Conservation (phyloP, 768 basidiomycete species). For the Pleurotus djamor region DNA sequence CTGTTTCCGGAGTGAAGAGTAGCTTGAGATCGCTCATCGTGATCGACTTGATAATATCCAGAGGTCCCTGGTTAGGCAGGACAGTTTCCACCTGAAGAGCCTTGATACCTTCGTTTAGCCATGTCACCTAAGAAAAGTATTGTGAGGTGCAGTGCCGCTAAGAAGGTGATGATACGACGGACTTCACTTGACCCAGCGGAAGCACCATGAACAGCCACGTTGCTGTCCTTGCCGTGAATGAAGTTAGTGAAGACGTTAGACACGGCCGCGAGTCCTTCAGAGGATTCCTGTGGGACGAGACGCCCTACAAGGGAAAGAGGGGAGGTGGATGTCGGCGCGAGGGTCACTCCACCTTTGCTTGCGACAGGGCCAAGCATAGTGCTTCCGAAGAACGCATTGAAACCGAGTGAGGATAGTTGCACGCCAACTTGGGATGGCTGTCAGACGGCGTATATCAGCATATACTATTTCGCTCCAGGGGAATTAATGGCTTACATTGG, state of each 20-base stretch:
- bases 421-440: constrained; percentile 81
- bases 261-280: constrained; percentile 52
- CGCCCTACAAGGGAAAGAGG: constrained; percentile 57
- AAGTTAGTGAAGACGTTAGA: constrained; percentile 72
- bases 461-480: too few species aligned
- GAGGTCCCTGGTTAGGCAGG: constrained; percentile 60
- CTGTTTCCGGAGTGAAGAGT: constrained; percentile 53
- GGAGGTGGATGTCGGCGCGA: constrained; percentile 52
- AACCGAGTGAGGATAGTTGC: constrained; percentile 55
- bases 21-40: constrained; percentile 56
- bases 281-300: constrained; percentile 56
- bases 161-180: constrained; percentile 11
- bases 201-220: constrained; percentile 56
- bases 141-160: neutral
- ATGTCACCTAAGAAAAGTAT: constrained; percentile 46
- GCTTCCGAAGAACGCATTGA: constrained; percentile 53
- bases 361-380: constrained; percentile 59
- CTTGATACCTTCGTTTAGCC: constrained; percentile 74
- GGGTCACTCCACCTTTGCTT: constrained; percentile 45
- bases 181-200: constrained; percentile 59
- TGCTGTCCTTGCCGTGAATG: constrained; percentile 62
- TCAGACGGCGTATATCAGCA: too few species aligned
- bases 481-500: constrained; percentile 56
- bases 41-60: constrained; percentile 65
- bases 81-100: constrained; percentile 54